A percentile compares a stretch with the other conserved stretches of the same genome.
phyloP scores from a whole-genome alignment of 2,329 filamentous ascomycete species.

The Aspergillus persii region DNA sequence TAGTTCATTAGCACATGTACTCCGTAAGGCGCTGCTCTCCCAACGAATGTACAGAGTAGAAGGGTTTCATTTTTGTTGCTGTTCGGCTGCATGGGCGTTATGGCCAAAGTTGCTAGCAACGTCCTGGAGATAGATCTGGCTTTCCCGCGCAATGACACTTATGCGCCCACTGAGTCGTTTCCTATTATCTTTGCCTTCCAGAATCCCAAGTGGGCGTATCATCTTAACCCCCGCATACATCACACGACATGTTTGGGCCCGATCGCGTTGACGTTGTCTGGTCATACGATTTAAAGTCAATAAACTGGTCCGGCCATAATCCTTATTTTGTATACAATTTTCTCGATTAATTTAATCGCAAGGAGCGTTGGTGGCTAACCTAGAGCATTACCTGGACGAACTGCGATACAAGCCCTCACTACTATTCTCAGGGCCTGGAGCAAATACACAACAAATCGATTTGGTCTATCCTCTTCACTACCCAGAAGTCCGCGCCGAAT shows the following conservation, averaged over 20 bases:
- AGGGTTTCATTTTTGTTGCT: background rate
- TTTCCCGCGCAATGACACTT: slow-evolving; percentile 19
- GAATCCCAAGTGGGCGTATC: slow-evolving; percentile 12
- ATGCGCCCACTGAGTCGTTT: slow-evolving; percentile 14
- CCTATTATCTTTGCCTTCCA: slow-evolving; percentile 19
- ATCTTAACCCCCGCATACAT: slow-evolving; percentile 9
- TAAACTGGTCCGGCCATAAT: slow-evolving; percentile 10
- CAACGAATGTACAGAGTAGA: background rate
- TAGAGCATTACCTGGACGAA: slow-evolving; percentile 11
- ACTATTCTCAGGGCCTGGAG: background rate
- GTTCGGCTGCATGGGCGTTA: background rate
- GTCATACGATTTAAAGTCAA: slow-evolving; percentile 6
- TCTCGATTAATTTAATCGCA: background rate
- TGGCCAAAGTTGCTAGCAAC: background rate
- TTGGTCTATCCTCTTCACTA: slow-evolving; percentile 6
- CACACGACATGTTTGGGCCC: slow-evolving; percentile 1
- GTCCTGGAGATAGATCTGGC: slow-evolving; percentile 16
- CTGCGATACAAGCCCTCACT: slow-evolving; percentile 13
- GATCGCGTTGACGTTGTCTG: background rate
- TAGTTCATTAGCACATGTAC: background rate
- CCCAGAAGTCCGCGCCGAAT: background rate
- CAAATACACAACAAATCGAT: too few species aligned
- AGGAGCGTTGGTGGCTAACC: slow-evolving; percentile 2
- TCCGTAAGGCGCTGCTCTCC: background rate
- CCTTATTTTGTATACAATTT: slow-evolving; percentile 9